Evolutionary conservation across 331 rosid genomes (phyloP), one percentile per base, ranked within the genome.

Genomic region (Cydonia oblonga): DNA sequence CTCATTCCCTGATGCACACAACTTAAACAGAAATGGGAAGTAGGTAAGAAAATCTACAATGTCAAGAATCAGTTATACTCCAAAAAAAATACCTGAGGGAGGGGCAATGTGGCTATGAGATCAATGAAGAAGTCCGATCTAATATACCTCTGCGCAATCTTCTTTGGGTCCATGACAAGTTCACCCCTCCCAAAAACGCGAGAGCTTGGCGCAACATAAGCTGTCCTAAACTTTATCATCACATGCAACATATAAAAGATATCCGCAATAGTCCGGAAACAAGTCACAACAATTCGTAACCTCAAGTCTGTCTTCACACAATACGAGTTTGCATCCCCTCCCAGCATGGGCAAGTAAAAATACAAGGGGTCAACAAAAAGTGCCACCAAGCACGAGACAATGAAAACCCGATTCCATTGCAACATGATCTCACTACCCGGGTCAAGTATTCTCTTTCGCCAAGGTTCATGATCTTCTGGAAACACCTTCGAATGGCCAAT

Each of bases 111-210:
- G 61, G 98, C 98, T 79, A 93, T 81, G 67, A 93, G 86, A 82
- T 93, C 98, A 69, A 93, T 86, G 82, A 86, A 91, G 92, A 93
- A 93, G 81, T 93, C 96, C 18, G 96, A 88, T 86, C 87, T 85
- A 57, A 93, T 20, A 68, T 91, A 91, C 81, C 88, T 88, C 81
- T 63, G 69, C n/a, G 96, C 98, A 81, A 93, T 93, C 88, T 90
- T 88, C 77, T 78, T 91, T 24, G 98, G 87, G 75, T 91, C 96
- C 97, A 87, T 93, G 68, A 93, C 97, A 85, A 93, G 97, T 81
- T 93, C 98, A 49, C 98, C 98, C 81, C 96, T 87, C 64, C 98
- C 98, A 63, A 93, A 93, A 20, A 93, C 91, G 16, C 98, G 89
- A n/a, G 98, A 86, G 74, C 87, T 91, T 8, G 98, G 98, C 18